A percentile compares a stretch with the other conserved stretches of the same genome.
Evolutionary conservation across 2,329 filamentous ascomycete genomes (phyloP).

Genomic region (Clonostachys rhizophaga): DNA sequence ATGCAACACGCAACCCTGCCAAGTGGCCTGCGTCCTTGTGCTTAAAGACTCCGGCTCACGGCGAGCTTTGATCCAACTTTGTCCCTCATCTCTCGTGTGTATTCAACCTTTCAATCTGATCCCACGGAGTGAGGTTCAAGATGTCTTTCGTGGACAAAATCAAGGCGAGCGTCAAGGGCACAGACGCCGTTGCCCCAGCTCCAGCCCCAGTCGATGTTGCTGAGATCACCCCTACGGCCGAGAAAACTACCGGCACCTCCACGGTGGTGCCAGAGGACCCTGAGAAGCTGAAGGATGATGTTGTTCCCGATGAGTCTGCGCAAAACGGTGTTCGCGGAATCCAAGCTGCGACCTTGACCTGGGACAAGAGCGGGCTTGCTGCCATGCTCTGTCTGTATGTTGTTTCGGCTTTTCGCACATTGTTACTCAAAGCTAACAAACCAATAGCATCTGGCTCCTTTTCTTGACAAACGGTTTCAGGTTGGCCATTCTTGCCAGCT

Average conservation of each 20-base stretch:
- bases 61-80: too few relatives aligned
- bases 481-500: slow-evolving; percentile 29
- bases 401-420: slow-evolving; percentile 4
- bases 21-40: background rate
- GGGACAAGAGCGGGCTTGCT: slow-evolving; percentile 29
- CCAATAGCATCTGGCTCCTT: slow-evolving; percentile 36
- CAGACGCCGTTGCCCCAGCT: background rate
- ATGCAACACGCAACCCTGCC: too few relatives aligned
- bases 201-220: background rate
- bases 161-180: background rate
- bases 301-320: slow-evolving; percentile 11
- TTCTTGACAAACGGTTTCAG: slow-evolving; percentile 47
- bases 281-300: slow-evolving; percentile 4
- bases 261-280: background rate
- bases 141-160: background rate
- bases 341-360: slow-evolving; percentile 32
- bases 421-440: slow-evolving; percentile 4
- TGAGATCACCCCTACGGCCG: slow-evolving; percentile 1
- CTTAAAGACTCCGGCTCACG: background rate
- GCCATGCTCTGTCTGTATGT: slow-evolving; percentile 21
- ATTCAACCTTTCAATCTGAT: too few relatives aligned
- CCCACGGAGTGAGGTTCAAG: too few relatives aligned
- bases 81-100: too few relatives aligned
- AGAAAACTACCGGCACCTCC: slow-evolving; percentile 6
- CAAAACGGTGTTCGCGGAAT: slow-evolving; percentile 33